Conservation (phyloP, 352 stramenopile genomes). For the Aphanomyces stellatus region DNA sequence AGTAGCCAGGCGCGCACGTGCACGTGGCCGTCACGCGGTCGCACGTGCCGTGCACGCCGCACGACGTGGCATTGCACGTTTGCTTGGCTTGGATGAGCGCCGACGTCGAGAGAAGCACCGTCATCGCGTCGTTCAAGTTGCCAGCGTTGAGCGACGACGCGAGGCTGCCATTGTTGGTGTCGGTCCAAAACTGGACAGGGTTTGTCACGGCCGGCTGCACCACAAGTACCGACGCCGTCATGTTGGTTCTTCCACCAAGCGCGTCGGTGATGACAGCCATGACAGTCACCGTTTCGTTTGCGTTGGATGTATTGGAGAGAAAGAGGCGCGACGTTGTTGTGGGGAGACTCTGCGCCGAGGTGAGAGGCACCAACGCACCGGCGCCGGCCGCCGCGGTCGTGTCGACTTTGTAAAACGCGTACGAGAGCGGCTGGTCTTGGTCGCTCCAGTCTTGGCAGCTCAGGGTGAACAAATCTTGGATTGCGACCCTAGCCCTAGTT, state of each 20-base stretch:
- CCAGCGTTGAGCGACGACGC: neutral
- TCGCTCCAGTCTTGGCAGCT: conserved; percentile 54
- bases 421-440: conserved; percentile 48
- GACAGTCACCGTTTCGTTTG: conserved; percentile 5
- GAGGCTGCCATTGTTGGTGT: conserved; percentile 10
- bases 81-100: neutral
- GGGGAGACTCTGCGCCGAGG: neutral
- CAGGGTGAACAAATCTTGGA: conserved; percentile 45
- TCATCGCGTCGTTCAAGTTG: conserved; percentile 19
- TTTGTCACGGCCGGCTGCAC: conserved; percentile 2
- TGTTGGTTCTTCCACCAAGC: neutral
- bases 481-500: conserved; percentile 31
- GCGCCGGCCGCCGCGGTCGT: too few relatives aligned
- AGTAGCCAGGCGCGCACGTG: conserved; percentile 30
- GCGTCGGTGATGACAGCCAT: conserved; percentile 2
- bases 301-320: neutral
- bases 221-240: neutral
- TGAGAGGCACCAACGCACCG: conserved; percentile 25
- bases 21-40: conserved; percentile 25
- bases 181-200: neutral
- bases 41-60: conserved; percentile 31
- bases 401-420: conserved; percentile 45
- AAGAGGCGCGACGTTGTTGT: conserved; percentile 8
- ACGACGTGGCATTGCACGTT: conserved; percentile 17
- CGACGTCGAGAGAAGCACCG: conserved; percentile 11